A percentile compares a stretch with the other conserved stretches of the same genome.
Conservation (phyloP, 805 yeast genomes). For the Saccharomyces paradoxus region DNA sequence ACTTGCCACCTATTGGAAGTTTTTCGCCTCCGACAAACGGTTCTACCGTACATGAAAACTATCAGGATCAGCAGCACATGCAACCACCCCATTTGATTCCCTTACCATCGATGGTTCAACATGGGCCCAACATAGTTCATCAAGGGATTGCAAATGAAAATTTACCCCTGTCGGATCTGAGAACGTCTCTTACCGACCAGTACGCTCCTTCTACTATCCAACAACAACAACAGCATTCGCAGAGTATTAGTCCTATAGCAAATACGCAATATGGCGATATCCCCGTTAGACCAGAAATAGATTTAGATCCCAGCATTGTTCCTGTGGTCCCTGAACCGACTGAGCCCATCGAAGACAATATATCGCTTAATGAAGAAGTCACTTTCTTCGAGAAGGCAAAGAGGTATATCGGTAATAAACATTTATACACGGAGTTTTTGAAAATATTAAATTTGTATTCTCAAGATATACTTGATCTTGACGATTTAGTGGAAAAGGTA, state of each 20-base stretch:
- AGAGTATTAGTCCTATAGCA: conserved; percentile 16
- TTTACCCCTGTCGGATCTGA: conserved; percentile 1
- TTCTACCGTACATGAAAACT: conserved; percentile 9
- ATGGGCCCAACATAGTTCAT: background rate
- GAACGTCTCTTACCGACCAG: background rate
- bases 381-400: conserved; percentile 88
- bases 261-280: conserved; percentile 14
- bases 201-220: background rate
- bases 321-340: conserved; percentile 85
- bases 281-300: conserved; percentile 34
- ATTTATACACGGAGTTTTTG: conserved; percentile 83
- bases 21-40: conserved; percentile 33
- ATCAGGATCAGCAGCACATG: conserved; percentile 14
- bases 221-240: conserved; percentile 16
- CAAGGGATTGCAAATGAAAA: background rate
- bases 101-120: conserved; percentile 22
- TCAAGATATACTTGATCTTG: conserved; percentile 81
- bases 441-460: conserved; percentile 81
- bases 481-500: conserved; percentile 71
- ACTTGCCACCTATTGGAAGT: conserved; percentile 32
- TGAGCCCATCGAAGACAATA: conserved; percentile 43
- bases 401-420: conserved; percentile 79
- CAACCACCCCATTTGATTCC: conserved; percentile 14
- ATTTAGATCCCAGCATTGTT: conserved; percentile 57
- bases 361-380: conserved; percentile 74